Evolutionary conservation across 495 filamentous ascomycete genomes (phyloP), one percentile per base, ranked within the genome.

Genomic region (Tuber melanosporum): DNA sequence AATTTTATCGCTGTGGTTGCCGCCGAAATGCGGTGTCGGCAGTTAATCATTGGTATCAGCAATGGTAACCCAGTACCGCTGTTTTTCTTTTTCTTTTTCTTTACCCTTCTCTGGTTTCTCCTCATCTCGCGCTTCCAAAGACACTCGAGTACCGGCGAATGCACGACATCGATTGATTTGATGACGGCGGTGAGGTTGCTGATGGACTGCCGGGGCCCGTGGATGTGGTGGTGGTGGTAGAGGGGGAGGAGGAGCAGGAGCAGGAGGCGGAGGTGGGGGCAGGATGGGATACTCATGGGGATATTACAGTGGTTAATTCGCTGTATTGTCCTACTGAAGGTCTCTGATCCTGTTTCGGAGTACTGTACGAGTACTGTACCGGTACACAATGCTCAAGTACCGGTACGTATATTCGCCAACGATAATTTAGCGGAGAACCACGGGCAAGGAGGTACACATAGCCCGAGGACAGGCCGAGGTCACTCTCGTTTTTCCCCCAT

Each of bases 31-130:
- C 57, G 26, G 57, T 36, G 26, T 15, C 57, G 57, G 57, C 32
- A 66, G 57, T 66, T 66, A 66, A 66, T 66, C 26, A 66, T 66
- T 66, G 57, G 57, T 66, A 57, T 22, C 49, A 36, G 57, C 32
- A 66, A 66, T 36, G n/a, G 43, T 52, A 45, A 17, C 19, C 49
- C 71, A 20, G 36, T 49, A 26, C 71, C 41, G 46, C 39, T 32
- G 45, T 32, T 49, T 43, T 44, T 52, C 69, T 66, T 47, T 14
- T 73, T 73, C 22, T 49, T 74, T 70, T 36, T 49, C 70, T 74
- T 36, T 32, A 32, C 32, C 45, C n/a, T 74, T 70, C 20, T 32
- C 10, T n/a, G 2, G 6, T 74, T 43, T 74, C 45, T 74, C 52
- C 52, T 36, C 20, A 52, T 66, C 57, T 66, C 26, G 14, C 26